These are phyloP conservation scores for Solanum rostratum DNA, from an alignment of 257 asterid species.

Conservation along the genomic window DNA sequence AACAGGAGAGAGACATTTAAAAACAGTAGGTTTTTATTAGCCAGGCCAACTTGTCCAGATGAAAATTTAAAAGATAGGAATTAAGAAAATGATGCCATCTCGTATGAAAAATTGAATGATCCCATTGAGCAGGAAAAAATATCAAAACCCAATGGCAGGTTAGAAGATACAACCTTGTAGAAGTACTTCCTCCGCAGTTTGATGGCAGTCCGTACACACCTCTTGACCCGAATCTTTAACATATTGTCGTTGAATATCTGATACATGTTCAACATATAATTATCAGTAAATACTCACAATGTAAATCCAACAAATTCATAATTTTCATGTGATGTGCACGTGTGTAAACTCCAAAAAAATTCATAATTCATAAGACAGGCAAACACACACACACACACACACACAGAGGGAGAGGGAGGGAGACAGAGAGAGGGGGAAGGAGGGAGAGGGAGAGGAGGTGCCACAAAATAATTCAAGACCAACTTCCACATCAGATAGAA, in stretches of 20 bases:
- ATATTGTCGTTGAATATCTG: constrained; percentile 87
- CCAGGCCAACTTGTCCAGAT: neutral
- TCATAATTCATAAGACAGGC: neutral
- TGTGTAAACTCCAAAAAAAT: neutral
- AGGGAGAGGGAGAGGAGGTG: neutral
- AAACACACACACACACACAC: no score
- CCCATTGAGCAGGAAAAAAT: neutral
- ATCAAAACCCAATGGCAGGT: neutral
- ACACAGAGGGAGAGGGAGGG: neutral
- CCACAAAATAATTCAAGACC: neutral
- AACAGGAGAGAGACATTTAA: constrained; percentile 5
- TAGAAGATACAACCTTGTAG: constrained; percentile 45
- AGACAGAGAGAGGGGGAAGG: neutral
- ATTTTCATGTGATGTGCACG: neutral
- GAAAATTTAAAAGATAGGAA: neutral
- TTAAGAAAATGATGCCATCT: neutral
- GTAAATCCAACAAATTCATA: neutral
- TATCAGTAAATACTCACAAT: neutral
- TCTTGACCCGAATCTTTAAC: constrained; percentile 77
- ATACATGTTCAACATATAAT: constrained; percentile 11
- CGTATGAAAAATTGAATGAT: neutral
- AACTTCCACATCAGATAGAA: neutral
- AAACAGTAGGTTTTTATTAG: neutral
- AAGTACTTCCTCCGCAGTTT: constrained; percentile 87
- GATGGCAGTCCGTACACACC: constrained; percentile 81